Evolutionary conservation across 805 yeast species (phyloP), one percentile per base, ranked within the genome.

Genomic region (Kodamaea restingae): DNA sequence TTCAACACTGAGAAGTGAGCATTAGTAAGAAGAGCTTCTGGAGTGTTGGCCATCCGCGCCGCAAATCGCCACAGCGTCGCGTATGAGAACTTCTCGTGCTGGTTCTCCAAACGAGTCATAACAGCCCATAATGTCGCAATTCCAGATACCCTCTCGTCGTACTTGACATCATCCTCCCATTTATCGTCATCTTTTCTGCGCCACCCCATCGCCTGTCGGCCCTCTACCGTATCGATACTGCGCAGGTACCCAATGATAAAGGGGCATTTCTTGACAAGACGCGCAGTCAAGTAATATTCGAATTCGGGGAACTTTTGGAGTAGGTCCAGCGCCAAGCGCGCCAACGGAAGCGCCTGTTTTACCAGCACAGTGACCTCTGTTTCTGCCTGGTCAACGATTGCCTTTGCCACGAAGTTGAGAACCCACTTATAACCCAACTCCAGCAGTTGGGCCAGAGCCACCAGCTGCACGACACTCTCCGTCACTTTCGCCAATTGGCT

Each of bases 191-290:
- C 30, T 31, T 52, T 67, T 7, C 21, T 10, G 48, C 80, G 81
- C 88, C 93, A 91, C 2, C 96, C 98, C 97, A 91, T 88, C 36
- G 81, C 69, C 11, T 60, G 42, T 40, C 96, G 70, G 3, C 96
- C 97, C 48, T 81, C 83, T 47, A 81, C 95, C 0, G 96, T 84
- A 39, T 82, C 87, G 20, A 84, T 76, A 2, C 73, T 41, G 52
- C 95, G 82, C 1, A 84, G 71, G 57, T 73, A 91, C 0, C 98
- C 98, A 33, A 93, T 80, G 14, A 90, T 75, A 43, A 75, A 75
- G 1, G 98, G 97, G 55, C 98, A 93, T 52, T 88, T 88, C 59
- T 91, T 91, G 24, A 88, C 85, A 54, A 90, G 76, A 46, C 98
- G 73, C 0, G 98, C 95, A 54, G 80, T 63, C 21, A 84, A 55